Evolutionary conservation across 2,329 filamentous ascomycete genomes (phyloP), one percentile per base, ranked within the genome.

Genomic region (Tolypocladium sp.): DNA sequence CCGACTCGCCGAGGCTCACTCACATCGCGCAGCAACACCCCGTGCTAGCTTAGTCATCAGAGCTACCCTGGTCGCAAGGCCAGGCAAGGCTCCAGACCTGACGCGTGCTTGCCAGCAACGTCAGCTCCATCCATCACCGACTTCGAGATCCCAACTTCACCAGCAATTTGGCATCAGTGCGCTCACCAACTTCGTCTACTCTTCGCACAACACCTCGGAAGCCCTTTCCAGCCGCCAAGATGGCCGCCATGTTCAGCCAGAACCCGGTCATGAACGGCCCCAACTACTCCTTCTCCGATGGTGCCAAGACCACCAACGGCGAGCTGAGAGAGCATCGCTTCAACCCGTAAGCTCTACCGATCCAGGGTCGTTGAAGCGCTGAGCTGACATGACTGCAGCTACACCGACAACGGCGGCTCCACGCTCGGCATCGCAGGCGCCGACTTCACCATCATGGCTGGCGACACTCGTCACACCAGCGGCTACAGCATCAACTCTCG

Each of bases 401-500:
- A 99, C 78, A 95, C 94, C 66, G 93, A 99, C 80, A 99, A 99
- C 74, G 94, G 94, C 67, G 94, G 94, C 67, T 96, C 92, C 61
- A 97, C 94, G 58, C 85, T 99, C 59, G 94, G 92, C 70, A 97
- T 99, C 75, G 88, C 91, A 44, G 94, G 95, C 67, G 86, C 87
- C 71, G 90, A 95, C 80, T 99, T 97, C 81, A 86, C 92, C 71
- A 95, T 99, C 78, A 86, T 99, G 74, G 94, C 94, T 52, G 94
- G 95, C 77, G 94, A 99, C 80, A 99, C 94, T 68, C 90, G 94
- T 73, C 91, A 91, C 71, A 96, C 92, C 59, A 89, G 90, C 64
- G 94, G 95, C 72, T 99, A 96, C 86, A 97, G 89, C 82, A 99
- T 99, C 87, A 97, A 99, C 85, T 92, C 92, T 61, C 90, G 94